Base-by-base conservation (phyloP, 495 filamentous ascomycete species). In the Neurospora tetrasperma region DNA sequence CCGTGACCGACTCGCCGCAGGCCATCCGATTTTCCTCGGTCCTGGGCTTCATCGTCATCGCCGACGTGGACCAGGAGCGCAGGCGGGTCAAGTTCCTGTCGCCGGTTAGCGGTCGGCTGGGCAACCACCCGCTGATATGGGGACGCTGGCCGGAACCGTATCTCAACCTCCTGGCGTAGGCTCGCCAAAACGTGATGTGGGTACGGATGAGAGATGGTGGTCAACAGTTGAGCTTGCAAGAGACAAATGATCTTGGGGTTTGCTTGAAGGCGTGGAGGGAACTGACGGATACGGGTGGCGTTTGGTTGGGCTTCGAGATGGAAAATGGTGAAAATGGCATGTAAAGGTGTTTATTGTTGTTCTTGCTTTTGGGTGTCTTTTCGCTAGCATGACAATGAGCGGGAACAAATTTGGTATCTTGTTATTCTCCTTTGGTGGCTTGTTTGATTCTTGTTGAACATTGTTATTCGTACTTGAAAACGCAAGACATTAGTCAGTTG, bases 21-120 rank as follows among this genome's bases (percentile, higher is more conserved):
- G 86, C 88, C 6, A 90, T 99, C 62, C 89, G 92, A 14, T 92
- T 96, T 75, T 90, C 94, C 0, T 93, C 91, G 48, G 89, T 98
- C 23, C 90, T 96, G 85, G 96, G 96, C 7, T 98, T 96, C 80
- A 87, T 97, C 44, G 97, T 96, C 78, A 90, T 99, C 42, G 88
- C 91, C 0, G 92, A 96, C 69, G 94, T 98, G 9, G 95, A 99
- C 75, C 91, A 90, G 69, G 90, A 93, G 71, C 92, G 92, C 82
- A 89, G 89, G 71, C 91, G 91, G 79, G 84, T 98, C 70, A 90
- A 92, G 73, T 85, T 97, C 18, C 84, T 99, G 46, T 90, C 91
- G 3, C 95, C 96, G 6, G 87, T 96, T 70, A 91, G 89, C 42
- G 93, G 93, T 11, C 87, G 92, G 44, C 82, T 97, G 69, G 93